Evolutionary conservation across 1,284 basidiomycete species (phyloP).

Genomic region (Afroboletus lepidellus): DNA sequence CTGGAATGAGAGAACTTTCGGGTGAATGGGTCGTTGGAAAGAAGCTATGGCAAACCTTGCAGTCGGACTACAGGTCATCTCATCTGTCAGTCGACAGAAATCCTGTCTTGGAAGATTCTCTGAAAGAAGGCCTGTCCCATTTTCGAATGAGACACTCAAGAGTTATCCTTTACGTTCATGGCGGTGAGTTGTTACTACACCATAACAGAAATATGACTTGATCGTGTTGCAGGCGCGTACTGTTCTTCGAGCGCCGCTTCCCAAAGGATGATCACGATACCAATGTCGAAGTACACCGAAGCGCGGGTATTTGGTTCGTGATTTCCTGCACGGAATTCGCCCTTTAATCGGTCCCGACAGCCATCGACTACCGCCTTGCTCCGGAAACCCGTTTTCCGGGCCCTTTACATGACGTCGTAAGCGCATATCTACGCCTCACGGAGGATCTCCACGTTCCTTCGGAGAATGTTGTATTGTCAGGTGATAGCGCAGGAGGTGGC

Average conservation of each 20-base stretch:
- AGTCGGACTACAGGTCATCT: slow-evolving; percentile 75
- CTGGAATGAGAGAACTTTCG: slow-evolving; percentile 75
- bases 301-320: slow-evolving; percentile 89
- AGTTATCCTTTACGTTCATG: slow-evolving; percentile 92
- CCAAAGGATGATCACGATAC: slow-evolving; percentile 89
- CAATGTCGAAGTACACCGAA: slow-evolving; percentile 87
- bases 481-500: slow-evolving; percentile 94
- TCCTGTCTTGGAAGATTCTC: slow-evolving; percentile 12
- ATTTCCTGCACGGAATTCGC: background rate
- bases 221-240: slow-evolving; percentile 71
- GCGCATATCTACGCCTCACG: slow-evolving; percentile 83
- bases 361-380: slow-evolving; percentile 94
- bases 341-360: slow-evolving; percentile 39
- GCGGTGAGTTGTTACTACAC: slow-evolving; percentile 52
- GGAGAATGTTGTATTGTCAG: slow-evolving; percentile 84
- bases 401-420: slow-evolving; percentile 88
- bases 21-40: slow-evolving; percentile 98
- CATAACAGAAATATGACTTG: slow-evolving; percentile 1
- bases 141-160: slow-evolving; percentile 58
- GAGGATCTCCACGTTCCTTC: slow-evolving; percentile 90
- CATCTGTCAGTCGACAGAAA: slow-evolving; percentile 19
- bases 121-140: slow-evolving; percentile 10
- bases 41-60: slow-evolving; percentile 85
- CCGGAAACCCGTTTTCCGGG: slow-evolving; percentile 95
- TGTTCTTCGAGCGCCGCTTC: slow-evolving; percentile 94